Evolutionary conservation across 2,329 filamentous ascomycete species (phyloP).

Genomic region (Cladophialophora yegresii): DNA sequence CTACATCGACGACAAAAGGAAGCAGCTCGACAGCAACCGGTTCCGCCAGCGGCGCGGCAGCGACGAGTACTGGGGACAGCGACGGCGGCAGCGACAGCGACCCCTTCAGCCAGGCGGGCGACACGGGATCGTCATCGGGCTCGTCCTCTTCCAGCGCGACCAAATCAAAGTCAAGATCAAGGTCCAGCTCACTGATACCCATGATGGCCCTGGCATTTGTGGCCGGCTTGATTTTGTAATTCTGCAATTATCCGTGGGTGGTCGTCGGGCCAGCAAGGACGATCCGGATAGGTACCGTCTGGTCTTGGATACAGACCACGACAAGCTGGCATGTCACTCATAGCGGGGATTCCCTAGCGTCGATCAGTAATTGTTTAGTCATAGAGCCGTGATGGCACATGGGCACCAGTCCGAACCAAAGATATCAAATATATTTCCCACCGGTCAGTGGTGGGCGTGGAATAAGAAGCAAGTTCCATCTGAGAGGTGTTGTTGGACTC

Average conservation of each 20-base stretch:
- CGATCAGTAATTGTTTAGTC: conserved; percentile 2
- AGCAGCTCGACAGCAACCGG: conserved; percentile 21
- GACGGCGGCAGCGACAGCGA: conserved; percentile 22
- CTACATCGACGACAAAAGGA: conserved; percentile 6
- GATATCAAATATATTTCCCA: not conserved
- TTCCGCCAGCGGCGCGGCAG: not conserved
- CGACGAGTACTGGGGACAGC: conserved; percentile 19
- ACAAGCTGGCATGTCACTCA: not conserved
- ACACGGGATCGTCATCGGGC: not conserved
- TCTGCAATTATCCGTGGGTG: not conserved
- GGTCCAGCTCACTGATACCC: conserved; percentile 1
- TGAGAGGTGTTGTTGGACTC: not conserved
- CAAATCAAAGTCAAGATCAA: not conserved
- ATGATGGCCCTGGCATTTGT: conserved; percentile 19
- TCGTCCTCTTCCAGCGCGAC: not conserved
- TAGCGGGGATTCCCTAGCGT: not conserved
- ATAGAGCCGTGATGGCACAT: not conserved
- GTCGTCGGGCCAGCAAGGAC: too few species aligned
- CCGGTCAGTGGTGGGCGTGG: not conserved
- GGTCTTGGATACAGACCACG: not conserved
- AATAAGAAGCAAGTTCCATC: not conserved
- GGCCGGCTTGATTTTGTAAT: conserved; percentile 25
- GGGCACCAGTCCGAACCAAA: not conserved
- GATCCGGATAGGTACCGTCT: too few species aligned
- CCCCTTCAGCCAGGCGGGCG: conserved; percentile 25